phyloP scores from a whole-genome alignment of 2,329 filamentous ascomycete genomes.

The Aaosphaeria pasadenensis region DNA sequence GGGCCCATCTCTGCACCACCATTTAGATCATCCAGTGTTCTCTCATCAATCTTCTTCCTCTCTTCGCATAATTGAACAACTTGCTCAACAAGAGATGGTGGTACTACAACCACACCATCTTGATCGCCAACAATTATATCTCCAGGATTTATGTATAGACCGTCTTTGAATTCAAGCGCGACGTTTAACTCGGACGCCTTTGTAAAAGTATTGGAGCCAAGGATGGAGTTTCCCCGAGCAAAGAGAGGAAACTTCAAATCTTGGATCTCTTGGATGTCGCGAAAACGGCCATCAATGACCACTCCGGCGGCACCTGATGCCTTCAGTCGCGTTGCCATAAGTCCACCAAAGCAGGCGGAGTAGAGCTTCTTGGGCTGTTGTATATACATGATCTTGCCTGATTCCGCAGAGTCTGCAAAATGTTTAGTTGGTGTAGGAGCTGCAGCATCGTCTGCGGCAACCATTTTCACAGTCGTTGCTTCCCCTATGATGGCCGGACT shows the following conservation, averaged over 20 bases:
- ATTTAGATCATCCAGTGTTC: constrained; percentile 28
- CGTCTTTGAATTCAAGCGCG: constrained; percentile 26
- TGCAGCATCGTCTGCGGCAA: constrained; percentile 27
- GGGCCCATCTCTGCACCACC: constrained; percentile 33
- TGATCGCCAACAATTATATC: constrained; percentile 36
- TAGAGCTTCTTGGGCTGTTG: constrained; percentile 32
- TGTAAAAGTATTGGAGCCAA: constrained; percentile 36
- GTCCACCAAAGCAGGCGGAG: constrained; percentile 38
- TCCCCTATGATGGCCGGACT: constrained; percentile 6
- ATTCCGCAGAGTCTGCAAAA: constrained; percentile 35
- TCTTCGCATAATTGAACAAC: constrained; percentile 31
- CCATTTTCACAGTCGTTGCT: constrained; percentile 22
- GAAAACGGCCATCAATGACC: constrained; percentile 39
- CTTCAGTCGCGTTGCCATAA: constrained; percentile 38
- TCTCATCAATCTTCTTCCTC: constrained; percentile 34
- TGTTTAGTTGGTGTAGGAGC: constrained; percentile 29
- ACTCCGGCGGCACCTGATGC: constrained; percentile 35
- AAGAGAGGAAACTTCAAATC: constrained; percentile 24
- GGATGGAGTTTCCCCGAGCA: constrained; percentile 27
- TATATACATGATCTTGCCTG: constrained; percentile 36
- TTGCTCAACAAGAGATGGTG: constrained; percentile 22
- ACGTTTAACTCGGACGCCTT: constrained; percentile 33
- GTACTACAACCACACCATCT: constrained; percentile 27
- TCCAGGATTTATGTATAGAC: constrained; percentile 28
- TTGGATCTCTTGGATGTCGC: constrained; percentile 31